phyloP scores from a whole-genome alignment of 192 early-diverging fungal species.

The Gaertneriomyces semiglobifer region DNA sequence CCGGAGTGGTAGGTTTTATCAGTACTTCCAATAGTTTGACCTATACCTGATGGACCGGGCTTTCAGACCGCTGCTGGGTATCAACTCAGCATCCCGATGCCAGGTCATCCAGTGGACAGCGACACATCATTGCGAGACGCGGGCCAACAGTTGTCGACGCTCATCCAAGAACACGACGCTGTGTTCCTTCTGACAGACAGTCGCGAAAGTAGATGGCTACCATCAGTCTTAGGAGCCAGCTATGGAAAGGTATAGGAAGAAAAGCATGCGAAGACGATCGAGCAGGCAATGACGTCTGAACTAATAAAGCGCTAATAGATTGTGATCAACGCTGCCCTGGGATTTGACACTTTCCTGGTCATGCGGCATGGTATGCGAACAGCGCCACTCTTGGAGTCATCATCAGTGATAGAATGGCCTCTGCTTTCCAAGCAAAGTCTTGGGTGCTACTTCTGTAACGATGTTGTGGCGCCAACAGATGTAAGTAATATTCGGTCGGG shows the following conservation, averaged over 20 bases:
- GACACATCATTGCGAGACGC: conserved; percentile 33
- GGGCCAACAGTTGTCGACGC: conserved; percentile 49
- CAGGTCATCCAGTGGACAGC: conserved; percentile 69
- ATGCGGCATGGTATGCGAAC: conserved; percentile 83
- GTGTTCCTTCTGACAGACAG: conserved; percentile 92
- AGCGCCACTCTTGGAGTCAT: not conserved
- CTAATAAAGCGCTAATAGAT: conserved; percentile 39
- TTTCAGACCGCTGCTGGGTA: conserved; percentile 64
- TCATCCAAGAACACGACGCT: conserved; percentile 77
- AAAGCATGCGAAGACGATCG: too few species aligned
- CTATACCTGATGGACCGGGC: not conserved
- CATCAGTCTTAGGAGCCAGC: conserved; percentile 75
- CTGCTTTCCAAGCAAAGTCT: conserved; percentile 38
- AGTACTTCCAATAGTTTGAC: conserved; percentile 7
- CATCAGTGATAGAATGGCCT: conserved; percentile 9
- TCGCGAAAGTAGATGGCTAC: conserved; percentile 94
- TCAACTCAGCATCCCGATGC: conserved; percentile 88
- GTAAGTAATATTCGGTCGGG: conserved; percentile 42
- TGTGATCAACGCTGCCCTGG: conserved; percentile 90
- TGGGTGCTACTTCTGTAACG: conserved; percentile 98
- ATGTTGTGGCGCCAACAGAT: conserved; percentile 94
- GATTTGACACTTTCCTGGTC: conserved; percentile 93
- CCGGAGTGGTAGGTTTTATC: conserved; percentile 62
- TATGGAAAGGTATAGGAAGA: conserved; percentile 49
- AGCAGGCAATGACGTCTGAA: too few species aligned